These are phyloP conservation scores for Aspergillus avenaceus DNA, from an alignment of 495 filamentous ascomycete genomes.

Conservation along the genomic window DNA sequence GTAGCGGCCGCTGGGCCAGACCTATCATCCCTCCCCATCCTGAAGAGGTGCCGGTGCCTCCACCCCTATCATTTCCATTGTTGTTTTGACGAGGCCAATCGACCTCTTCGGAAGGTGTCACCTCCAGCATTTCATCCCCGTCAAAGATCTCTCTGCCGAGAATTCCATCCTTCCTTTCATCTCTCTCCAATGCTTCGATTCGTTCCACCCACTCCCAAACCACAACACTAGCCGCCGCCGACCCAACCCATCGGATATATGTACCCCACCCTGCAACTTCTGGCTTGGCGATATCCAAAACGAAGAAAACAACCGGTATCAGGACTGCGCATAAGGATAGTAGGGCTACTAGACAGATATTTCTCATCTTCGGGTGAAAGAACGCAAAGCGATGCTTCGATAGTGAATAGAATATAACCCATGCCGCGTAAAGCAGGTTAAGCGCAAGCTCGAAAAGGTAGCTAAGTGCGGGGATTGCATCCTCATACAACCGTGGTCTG, in stretches of 20 bases:
- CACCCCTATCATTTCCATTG: constrained; percentile 33
- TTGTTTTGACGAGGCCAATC: constrained; percentile 45
- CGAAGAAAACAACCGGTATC: constrained; percentile 93
- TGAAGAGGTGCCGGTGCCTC: constrained; percentile 35
- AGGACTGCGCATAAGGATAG: constrained; percentile 76
- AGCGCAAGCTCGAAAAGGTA: constrained; percentile 91
- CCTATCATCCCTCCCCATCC: constrained; percentile 44
- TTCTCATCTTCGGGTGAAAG: constrained; percentile 88
- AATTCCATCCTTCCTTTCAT: constrained; percentile 94
- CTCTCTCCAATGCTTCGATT: constrained; percentile 93
- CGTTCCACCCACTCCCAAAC: constrained; percentile 99
- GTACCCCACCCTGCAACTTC: constrained; percentile 93
- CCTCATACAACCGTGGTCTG: constrained; percentile 68
- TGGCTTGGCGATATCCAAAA: constrained; percentile 84
- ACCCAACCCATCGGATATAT: constrained; percentile 96
- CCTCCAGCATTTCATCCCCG: constrained; percentile 91
- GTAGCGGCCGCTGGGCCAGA: constrained; percentile 33
- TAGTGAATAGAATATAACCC: constrained; percentile 92
- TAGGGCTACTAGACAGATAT: constrained; percentile 79
- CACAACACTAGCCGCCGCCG: constrained; percentile 90
- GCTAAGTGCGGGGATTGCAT: constrained; percentile 87
- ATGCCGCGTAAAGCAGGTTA: constrained; percentile 85
- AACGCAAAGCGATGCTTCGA: constrained; percentile 92
- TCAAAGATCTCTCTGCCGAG: constrained; percentile 93
- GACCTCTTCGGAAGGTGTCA: constrained; percentile 58